Evolutionary conservation across 352 stramenopile genomes (phyloP).

Genomic region (Pythium phragmitis): DNA sequence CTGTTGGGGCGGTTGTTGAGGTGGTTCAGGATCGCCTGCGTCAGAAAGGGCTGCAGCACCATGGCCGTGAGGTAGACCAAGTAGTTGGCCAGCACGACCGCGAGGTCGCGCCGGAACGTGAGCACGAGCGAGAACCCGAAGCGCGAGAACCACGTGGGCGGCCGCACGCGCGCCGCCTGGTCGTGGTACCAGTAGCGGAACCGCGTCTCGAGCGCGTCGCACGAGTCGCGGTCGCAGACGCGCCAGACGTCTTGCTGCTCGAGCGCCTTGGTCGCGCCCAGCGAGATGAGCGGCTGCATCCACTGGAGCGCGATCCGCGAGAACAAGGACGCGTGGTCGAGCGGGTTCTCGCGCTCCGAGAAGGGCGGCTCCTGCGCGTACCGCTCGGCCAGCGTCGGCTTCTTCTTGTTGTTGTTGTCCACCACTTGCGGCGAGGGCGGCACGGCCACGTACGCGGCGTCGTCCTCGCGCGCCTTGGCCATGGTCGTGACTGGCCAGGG

Average conservation of each 20-base stretch:
- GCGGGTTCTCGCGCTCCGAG: constrained; percentile 29
- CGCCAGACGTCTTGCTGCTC: constrained; percentile 45
- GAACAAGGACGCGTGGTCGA: constrained; percentile 31
- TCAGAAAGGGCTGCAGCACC: constrained; percentile 36
- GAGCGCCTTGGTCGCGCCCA: constrained; percentile 34
- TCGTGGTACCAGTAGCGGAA: constrained; percentile 25
- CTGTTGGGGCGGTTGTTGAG: constrained; percentile 29
- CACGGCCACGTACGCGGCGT: constrained; percentile 19
- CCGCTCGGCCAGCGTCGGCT: constrained; percentile 29
- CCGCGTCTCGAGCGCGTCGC: constrained; percentile 27
- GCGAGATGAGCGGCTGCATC: constrained; percentile 39
- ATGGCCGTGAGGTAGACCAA: constrained; percentile 31
- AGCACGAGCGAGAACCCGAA: constrained; percentile 30
- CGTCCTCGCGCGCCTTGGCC: constrained; percentile 12
- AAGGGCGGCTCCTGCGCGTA: constrained; percentile 23
- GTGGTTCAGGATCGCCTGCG: constrained; percentile 37
- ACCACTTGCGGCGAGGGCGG: constrained; percentile 18
- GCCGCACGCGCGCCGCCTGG: background rate
- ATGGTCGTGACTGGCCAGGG: background rate
- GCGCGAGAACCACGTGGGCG: constrained; percentile 9
- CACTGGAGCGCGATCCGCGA: constrained; percentile 36
- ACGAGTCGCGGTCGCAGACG: constrained; percentile 30
- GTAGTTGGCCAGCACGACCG: constrained; percentile 26
- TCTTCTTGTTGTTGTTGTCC: background rate
- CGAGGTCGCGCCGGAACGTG: constrained; percentile 30